These are phyloP conservation scores for Vitis hybrid DNA, from an alignment of 177 flowering plant genomes.

Conservation along the genomic window DNA sequence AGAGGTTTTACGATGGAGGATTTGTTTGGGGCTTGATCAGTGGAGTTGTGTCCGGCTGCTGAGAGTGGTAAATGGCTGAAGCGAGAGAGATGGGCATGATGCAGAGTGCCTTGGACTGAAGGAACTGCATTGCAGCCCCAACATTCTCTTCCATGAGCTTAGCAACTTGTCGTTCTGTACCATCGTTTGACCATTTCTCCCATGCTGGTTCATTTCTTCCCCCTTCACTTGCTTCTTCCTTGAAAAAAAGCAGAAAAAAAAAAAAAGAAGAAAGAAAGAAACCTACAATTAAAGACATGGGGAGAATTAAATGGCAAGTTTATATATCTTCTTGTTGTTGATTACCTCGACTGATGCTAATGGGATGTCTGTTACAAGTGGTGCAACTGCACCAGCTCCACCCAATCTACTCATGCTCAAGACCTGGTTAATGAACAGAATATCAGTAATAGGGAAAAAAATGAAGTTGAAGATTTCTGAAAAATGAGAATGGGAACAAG, in stretches of 20 bases:
- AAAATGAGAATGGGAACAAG: background rate
- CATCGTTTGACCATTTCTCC: conserved; percentile 78
- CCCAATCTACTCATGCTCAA: conserved; percentile 98
- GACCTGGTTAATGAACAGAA: conserved; percentile 52
- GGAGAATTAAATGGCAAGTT: background rate
- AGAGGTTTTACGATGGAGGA: conserved; percentile 22
- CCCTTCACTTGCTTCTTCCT: conserved; percentile 56
- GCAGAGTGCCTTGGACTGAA: conserved; percentile 80
- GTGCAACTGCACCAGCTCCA: conserved; percentile 95
- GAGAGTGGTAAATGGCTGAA: conserved; percentile 61
- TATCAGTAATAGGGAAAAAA: background rate
- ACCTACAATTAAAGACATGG: background rate
- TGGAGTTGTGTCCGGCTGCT: conserved; percentile 44
- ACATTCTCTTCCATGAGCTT: conserved; percentile 86
- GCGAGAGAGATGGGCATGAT: conserved; percentile 85
- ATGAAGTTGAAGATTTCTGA: background rate
- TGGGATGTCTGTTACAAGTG: conserved; percentile 88
- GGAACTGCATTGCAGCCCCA: conserved; percentile 82
- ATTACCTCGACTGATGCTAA: conserved; percentile 81
- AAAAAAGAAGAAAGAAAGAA: background rate
- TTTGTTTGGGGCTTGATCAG: conserved; percentile 51
- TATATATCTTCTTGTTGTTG: background rate
- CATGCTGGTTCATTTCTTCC: conserved; percentile 59
- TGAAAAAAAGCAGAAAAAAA: background rate
- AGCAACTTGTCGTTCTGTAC: conserved; percentile 73